A percentile compares a stretch with the other conserved stretches of the same genome.
Evolutionary conservation across 2,329 filamentous ascomycete species (phyloP).

Genomic region (Calonectria pteridis): DNA sequence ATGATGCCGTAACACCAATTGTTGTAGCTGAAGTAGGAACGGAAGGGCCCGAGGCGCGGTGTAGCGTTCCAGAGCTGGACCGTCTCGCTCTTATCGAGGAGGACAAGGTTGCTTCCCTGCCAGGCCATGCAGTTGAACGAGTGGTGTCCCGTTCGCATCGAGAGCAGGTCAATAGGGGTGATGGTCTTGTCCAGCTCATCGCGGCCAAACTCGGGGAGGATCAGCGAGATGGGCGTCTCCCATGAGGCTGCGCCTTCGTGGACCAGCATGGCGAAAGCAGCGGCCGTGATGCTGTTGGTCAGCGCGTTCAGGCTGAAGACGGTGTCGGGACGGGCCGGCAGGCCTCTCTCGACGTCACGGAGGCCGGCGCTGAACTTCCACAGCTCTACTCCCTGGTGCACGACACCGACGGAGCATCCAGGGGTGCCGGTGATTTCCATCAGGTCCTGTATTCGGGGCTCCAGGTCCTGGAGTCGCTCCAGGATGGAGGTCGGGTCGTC

Average conservation of each 20-base stretch:
- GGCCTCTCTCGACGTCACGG: not conserved
- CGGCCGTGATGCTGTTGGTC: constrained; percentile 5
- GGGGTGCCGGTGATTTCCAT: constrained; percentile 8
- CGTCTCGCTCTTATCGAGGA: not conserved
- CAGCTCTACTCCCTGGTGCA: not conserved
- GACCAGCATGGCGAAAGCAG: not conserved
- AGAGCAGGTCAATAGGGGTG: constrained; percentile 5
- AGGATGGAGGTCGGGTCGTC: not conserved
- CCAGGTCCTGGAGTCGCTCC: not conserved
- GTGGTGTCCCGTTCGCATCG: constrained; percentile 1
- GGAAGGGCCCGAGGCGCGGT: not conserved
- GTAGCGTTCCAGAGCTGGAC: not conserved
- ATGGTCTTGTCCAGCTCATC: not conserved
- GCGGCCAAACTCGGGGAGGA: not conserved
- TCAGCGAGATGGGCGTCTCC: constrained; percentile 1
- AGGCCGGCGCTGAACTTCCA: constrained; percentile 12
- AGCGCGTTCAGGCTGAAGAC: constrained; percentile 10
- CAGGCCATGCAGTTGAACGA: constrained; percentile 1
- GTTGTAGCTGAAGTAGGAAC: constrained; percentile 5
- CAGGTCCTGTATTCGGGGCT: not conserved
- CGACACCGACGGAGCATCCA: constrained; percentile 4
- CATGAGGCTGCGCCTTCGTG: not conserved
- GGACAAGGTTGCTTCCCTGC: constrained; percentile 9
- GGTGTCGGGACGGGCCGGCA: not conserved
- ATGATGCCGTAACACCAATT: constrained; percentile 9